phyloP scores from a whole-genome alignment of 306 rosid genomes.

The Ziziphus jujuba region DNA sequence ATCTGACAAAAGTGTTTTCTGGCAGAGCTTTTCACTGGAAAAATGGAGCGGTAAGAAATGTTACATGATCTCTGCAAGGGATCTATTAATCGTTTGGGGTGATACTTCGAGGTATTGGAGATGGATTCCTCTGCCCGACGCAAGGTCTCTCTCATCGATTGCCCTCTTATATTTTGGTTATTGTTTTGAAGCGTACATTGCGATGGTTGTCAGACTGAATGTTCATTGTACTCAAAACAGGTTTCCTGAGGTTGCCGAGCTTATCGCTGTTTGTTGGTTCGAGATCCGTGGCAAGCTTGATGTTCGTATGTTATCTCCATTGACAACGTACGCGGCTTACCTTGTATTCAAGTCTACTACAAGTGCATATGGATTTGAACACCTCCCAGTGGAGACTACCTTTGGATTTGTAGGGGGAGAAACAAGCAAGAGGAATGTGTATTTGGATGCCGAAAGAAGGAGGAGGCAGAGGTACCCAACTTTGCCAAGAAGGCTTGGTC shows the following conservation, averaged over 20 bases:
- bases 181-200: background rate
- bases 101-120: slow-evolving; percentile 63
- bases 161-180: background rate
- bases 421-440: slow-evolving; percentile 19
- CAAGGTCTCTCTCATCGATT: slow-evolving; percentile 37
- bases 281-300: slow-evolving; percentile 59
- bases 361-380: slow-evolving; percentile 41
- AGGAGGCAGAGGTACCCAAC: slow-evolving; percentile 25
- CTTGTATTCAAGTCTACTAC: slow-evolving; percentile 51
- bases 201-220: background rate
- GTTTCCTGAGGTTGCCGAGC: slow-evolving; percentile 69
- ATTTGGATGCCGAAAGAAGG: slow-evolving; percentile 29
- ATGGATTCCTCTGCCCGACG: slow-evolving; percentile 42
- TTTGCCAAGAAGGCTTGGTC: slow-evolving; percentile 34
- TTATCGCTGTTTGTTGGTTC: slow-evolving; percentile 64
- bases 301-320: slow-evolving; percentile 41
- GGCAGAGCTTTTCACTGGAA: slow-evolving; percentile 68
- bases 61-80: slow-evolving; percentile 64
- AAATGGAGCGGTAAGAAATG: slow-evolving; percentile 58
- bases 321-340: slow-evolving; percentile 53
- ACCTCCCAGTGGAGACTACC: slow-evolving; percentile 47
- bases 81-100: slow-evolving; percentile 60
- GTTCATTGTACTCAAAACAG: slow-evolving; percentile 25
- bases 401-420: slow-evolving; percentile 49
- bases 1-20: background rate